These are phyloP conservation scores for Sporodiniella umbellata DNA, from an alignment of 371 early-diverging fungal genomes.

Conservation along the genomic window DNA sequence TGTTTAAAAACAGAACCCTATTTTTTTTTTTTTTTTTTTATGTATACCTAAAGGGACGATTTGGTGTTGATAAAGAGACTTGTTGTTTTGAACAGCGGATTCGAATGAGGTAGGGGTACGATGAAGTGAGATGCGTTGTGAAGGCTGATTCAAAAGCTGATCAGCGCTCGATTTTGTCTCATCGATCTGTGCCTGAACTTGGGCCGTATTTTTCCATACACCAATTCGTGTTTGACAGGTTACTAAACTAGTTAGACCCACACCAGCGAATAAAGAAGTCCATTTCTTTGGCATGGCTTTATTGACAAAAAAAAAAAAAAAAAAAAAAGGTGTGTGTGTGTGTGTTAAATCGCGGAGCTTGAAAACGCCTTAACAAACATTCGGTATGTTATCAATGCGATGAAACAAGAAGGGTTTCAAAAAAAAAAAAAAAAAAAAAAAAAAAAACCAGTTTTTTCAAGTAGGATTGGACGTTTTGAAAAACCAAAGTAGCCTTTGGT, in stretches of 20 bases:
- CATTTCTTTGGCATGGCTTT: constrained; percentile 25
- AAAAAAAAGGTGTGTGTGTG: too few species aligned
- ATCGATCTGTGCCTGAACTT: constrained; percentile 16
- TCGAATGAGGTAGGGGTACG: constrained; percentile 16
- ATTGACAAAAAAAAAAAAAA: neutral
- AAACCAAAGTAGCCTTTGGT: neutral
- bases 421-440: neutral
- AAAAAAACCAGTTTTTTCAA: too few species aligned
- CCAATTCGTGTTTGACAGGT: constrained; percentile 31
- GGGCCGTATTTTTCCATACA: constrained; percentile 17
- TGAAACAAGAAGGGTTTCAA: too few species aligned
- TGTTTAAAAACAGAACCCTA: neutral
- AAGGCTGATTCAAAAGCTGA: constrained; percentile 4
- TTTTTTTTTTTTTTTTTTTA: too few species aligned
- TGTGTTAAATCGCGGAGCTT: too few species aligned
- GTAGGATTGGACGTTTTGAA: neutral
- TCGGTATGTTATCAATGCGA: too few species aligned
- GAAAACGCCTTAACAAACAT: too few species aligned
- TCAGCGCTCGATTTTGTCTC: constrained; percentile 13
- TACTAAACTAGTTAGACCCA: constrained; percentile 27
- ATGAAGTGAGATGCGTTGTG: constrained; percentile 10
- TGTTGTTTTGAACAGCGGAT: constrained; percentile 13
- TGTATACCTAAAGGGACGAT: constrained; percentile 25
- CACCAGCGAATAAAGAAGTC: constrained; percentile 32
- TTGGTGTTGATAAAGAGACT: constrained; percentile 15